Percentiles rank a stretch among this genome's conserved stretches.
Conservation (phyloP, 2,329 filamentous ascomycete genomes). For the Neoascochyta sp. region DNA sequence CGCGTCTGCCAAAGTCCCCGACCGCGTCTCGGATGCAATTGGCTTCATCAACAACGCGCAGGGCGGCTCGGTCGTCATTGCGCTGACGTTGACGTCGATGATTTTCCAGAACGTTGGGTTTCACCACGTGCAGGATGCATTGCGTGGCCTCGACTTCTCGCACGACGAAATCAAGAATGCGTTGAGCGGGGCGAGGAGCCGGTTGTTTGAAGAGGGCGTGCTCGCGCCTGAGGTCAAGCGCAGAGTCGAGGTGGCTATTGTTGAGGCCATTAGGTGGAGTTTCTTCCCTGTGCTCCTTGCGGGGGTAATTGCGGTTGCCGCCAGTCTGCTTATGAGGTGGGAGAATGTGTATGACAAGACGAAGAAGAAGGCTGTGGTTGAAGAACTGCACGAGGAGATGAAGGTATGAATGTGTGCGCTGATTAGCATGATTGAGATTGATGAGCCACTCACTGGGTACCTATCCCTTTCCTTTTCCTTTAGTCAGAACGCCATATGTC, state of each 20-base stretch:
- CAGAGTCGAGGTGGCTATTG: constrained; percentile 33
- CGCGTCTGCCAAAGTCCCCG: constrained; percentile 7
- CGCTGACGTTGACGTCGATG: constrained; percentile 19
- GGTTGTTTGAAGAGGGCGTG: constrained; percentile 10
- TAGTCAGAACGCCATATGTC: too few species aligned
- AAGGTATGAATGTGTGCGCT: too few species aligned
- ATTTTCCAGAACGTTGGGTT: constrained; percentile 29
- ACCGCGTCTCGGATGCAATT: constrained; percentile 13
- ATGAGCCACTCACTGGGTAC: too few species aligned
- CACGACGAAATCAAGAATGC: constrained; percentile 12
- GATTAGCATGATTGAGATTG: too few species aligned
- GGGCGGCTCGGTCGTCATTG: constrained; percentile 19
- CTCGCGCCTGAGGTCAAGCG: constrained; percentile 6
- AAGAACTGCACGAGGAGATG: too few species aligned
- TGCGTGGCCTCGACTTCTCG: constrained; percentile 10
- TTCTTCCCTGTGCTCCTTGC: constrained; percentile 35
- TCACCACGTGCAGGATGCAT: constrained; percentile 8
- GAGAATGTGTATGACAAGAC: too few species aligned
- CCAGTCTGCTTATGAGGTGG: too few species aligned
- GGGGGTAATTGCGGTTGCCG: too few species aligned
- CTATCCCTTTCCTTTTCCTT: too few species aligned
- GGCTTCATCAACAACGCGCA: constrained; percentile 23
- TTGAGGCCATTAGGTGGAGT: constrained; percentile 28
- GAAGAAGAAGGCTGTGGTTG: too few species aligned
- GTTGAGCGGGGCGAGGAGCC: constrained; percentile 15